Conservation (phyloP, 768 basidiomycete species). For the Kwoniella pini region DNA sequence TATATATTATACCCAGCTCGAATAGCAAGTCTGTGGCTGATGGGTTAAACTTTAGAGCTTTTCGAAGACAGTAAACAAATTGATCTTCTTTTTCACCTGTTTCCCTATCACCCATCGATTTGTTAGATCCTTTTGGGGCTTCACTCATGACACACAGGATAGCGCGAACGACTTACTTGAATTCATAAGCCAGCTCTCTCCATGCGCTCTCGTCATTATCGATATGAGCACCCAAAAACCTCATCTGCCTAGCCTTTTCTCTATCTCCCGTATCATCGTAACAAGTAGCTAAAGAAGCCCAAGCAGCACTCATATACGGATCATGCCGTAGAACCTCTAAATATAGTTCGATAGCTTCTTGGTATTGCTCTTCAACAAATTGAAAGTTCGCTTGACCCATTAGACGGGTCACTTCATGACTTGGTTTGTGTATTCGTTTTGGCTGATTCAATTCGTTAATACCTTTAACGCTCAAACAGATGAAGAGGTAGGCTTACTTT, state of each 20-base stretch:
- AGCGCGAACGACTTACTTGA: slow-evolving; percentile 68
- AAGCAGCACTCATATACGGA: slow-evolving; percentile 76
- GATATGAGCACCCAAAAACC: slow-evolving; percentile 89
- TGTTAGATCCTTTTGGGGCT: too few relatives aligned
- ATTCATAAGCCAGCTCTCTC: slow-evolving; percentile 75
- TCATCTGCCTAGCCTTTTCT: slow-evolving; percentile 73
- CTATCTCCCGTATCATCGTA: slow-evolving; percentile 70
- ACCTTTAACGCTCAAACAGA: too few relatives aligned
- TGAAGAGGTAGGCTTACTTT: slow-evolving; percentile 18
- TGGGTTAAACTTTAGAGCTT: slow-evolving; percentile 75
- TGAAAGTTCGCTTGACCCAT: slow-evolving; percentile 86
- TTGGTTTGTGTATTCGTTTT: slow-evolving; percentile 56
- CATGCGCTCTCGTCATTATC: slow-evolving; percentile 81
- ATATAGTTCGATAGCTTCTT: slow-evolving; percentile 74
- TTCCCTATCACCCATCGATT: too few relatives aligned
- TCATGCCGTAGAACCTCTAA: slow-evolving; percentile 93
- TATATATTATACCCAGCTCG: slow-evolving; percentile 82
- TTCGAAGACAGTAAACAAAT: slow-evolving; percentile 86
- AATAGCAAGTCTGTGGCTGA: slow-evolving; percentile 80
- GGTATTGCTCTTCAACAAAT: slow-evolving; percentile 70
- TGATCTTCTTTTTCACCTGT: slow-evolving; percentile 57
- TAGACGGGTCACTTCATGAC: slow-evolving; percentile 57
- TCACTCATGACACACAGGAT: too few relatives aligned
- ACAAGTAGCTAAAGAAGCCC: slow-evolving; percentile 84
- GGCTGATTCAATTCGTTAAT: too few relatives aligned